These are phyloP conservation scores for Monosporascus sp. DNA, from an alignment of 2,329 filamentous ascomycete species.

Conservation along the genomic window DNA sequence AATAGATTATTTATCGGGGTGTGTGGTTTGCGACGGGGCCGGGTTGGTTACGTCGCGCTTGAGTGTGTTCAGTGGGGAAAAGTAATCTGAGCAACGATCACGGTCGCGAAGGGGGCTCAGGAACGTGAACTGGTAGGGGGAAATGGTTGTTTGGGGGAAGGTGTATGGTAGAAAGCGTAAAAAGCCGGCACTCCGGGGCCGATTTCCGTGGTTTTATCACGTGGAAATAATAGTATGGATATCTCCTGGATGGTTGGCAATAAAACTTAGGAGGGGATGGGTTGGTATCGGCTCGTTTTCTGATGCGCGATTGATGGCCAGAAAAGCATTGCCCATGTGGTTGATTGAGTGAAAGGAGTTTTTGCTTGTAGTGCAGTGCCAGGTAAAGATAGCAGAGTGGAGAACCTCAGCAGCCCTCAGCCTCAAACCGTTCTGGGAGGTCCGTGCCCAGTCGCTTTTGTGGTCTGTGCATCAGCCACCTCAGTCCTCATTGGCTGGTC, in stretches of 20 bases:
- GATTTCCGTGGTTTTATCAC: slow-evolving; percentile 46
- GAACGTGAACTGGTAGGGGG: slow-evolving; percentile 4
- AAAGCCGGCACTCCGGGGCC: slow-evolving; percentile 32
- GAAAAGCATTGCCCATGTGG: slow-evolving; percentile 17
- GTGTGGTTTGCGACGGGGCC: neutral
- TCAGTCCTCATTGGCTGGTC: no score
- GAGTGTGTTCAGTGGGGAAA: neutral
- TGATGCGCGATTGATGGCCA: slow-evolving; percentile 52
- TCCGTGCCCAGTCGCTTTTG: no score
- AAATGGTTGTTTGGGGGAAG: neutral
- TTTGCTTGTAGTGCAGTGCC: neutral
- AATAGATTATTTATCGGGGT: neutral
- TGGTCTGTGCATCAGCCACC: no score
- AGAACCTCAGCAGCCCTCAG: no score
- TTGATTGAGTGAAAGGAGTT: slow-evolving; percentile 1
- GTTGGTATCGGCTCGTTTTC: slow-evolving; percentile 45
- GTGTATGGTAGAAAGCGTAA: slow-evolving; percentile 10
- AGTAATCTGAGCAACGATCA: neutral
- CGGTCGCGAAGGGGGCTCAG: neutral
- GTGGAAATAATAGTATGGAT: slow-evolving; percentile 47
- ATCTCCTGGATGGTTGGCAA: slow-evolving; percentile 52
- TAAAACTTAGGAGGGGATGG: slow-evolving; percentile 53
- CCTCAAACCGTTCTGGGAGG: no score
- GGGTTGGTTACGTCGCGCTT: neutral
- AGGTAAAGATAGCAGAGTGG: no score